Conservation (phyloP, 306 rosid species). For the Lathyrus sativus region DNA sequence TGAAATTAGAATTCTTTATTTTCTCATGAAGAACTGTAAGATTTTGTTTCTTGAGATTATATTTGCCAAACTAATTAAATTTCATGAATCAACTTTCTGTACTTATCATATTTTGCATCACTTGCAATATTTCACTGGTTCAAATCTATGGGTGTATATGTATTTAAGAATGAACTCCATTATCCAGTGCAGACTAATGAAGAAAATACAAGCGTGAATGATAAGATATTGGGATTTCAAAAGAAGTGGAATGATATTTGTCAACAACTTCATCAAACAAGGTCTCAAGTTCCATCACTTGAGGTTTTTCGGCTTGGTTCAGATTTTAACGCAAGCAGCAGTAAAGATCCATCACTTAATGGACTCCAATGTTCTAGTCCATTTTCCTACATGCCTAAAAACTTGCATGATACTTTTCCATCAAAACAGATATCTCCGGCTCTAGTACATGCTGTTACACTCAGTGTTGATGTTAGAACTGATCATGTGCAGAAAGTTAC, state of each 20-base stretch:
- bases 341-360: slow-evolving; percentile 46
- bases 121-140: slow-evolving; percentile 33
- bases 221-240: slow-evolving; percentile 52
- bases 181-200: slow-evolving; percentile 73
- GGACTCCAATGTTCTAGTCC: slow-evolving; percentile 42
- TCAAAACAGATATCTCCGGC: slow-evolving; percentile 41
- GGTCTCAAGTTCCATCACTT: slow-evolving; percentile 45
- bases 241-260: slow-evolving; percentile 82
- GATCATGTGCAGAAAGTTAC: slow-evolving; percentile 43
- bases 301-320: slow-evolving; percentile 47
- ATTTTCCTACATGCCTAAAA: slow-evolving; percentile 38
- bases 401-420: slow-evolving; percentile 42
- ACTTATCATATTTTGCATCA: slow-evolving; percentile 22
- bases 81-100: slow-evolving; percentile 14
- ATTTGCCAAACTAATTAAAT: slow-evolving; percentile 11
- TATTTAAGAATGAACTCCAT: slow-evolving; percentile 52
- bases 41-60: slow-evolving; percentile 22
- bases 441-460: slow-evolving; percentile 41
- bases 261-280: slow-evolving; percentile 51
- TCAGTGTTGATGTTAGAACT: slow-evolving; percentile 34
- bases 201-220: slow-evolving; percentile 50
- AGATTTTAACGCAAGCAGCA: slow-evolving; percentile 51
- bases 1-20: slow-evolving; percentile 15
- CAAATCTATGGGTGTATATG: slow-evolving; percentile 32
- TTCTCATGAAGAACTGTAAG: slow-evolving; percentile 19